Percentiles rank a stretch among this genome's conserved stretches.
Evolutionary conservation across 176 grass and related monocot genomes (phyloP).

Genomic region (Typha latifolia): DNA sequence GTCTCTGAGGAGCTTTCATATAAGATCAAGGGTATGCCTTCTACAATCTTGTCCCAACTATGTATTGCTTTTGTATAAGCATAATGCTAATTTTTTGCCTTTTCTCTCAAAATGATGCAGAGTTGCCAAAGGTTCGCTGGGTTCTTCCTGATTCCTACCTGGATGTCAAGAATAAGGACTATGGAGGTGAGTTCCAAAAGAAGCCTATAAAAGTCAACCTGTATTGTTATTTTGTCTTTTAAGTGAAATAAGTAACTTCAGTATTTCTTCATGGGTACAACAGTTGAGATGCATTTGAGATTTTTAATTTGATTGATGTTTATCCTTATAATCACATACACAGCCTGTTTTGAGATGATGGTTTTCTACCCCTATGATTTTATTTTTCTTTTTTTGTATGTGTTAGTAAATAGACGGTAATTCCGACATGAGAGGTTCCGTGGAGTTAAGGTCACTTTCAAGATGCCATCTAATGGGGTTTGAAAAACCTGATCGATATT

Average conservation of each 20-base stretch:
- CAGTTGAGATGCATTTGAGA: background rate
- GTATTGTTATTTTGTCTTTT: background rate
- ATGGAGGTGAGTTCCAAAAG: constrained; percentile 47
- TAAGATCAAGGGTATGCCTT: constrained; percentile 61
- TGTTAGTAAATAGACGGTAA: background rate
- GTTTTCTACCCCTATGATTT: background rate
- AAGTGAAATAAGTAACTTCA: background rate
- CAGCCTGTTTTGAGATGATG: background rate
- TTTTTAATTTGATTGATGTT: background rate
- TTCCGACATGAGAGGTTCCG: no score
- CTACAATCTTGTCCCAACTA: background rate
- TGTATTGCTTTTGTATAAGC: background rate
- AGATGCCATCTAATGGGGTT: no score
- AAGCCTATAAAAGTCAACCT: no score
- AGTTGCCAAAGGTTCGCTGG: constrained; percentile 65
- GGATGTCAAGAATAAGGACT: constrained; percentile 78
- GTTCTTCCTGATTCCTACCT: constrained; percentile 91
- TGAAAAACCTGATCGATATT: no score
- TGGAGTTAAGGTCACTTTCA: no score
- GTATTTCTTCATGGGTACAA: background rate
- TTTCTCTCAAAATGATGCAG: constrained; percentile 7
- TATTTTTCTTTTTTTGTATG: background rate
- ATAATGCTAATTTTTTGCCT: background rate
- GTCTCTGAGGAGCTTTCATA: constrained; percentile 75
- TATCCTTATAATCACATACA: background rate